These are phyloP conservation scores for Allium cepa DNA, from an alignment of 106 monocot species.

Conservation along the genomic window DNA sequence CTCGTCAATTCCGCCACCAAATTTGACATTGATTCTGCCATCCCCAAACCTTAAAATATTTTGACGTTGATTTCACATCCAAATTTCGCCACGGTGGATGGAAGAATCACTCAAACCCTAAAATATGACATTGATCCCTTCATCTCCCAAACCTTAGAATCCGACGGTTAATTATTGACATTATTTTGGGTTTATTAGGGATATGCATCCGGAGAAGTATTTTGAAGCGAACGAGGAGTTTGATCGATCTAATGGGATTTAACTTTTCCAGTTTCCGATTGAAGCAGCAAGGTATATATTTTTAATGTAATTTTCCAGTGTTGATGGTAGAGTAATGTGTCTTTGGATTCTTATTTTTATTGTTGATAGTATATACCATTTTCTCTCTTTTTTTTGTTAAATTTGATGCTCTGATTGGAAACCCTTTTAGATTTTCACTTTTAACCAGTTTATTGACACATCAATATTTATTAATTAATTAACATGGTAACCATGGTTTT, in stretches of 20 bases:
- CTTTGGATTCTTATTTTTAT: no score
- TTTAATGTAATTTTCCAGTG: neutral
- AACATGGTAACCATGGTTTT: no score
- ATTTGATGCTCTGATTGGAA: neutral
- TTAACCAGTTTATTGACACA: no score
- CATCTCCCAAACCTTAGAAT: neutral
- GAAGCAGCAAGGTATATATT: constrained; percentile 43
- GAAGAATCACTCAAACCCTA: constrained; percentile 31
- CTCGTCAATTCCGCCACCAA: no score
- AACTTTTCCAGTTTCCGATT: constrained; percentile 45
- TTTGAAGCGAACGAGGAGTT: constrained; percentile 39
- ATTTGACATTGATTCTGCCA: no score
- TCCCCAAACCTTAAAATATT: no score
- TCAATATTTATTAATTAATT: no score
- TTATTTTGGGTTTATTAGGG: no score
- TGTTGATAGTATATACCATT: neutral
- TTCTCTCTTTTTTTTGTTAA: neutral
- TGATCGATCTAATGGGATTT: constrained; percentile 25
- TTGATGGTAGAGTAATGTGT: neutral
- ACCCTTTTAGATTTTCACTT: no score
- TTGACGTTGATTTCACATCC: no score
- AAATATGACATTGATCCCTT: neutral
- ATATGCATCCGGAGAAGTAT: constrained; percentile 63
- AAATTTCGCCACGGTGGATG: constrained; percentile 70
- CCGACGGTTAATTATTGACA: no score